A percentile compares a stretch with the other conserved stretches of the same genome.
Conservation (phyloP, 179 eudicot species). For the Amaranthus tricolor region DNA sequence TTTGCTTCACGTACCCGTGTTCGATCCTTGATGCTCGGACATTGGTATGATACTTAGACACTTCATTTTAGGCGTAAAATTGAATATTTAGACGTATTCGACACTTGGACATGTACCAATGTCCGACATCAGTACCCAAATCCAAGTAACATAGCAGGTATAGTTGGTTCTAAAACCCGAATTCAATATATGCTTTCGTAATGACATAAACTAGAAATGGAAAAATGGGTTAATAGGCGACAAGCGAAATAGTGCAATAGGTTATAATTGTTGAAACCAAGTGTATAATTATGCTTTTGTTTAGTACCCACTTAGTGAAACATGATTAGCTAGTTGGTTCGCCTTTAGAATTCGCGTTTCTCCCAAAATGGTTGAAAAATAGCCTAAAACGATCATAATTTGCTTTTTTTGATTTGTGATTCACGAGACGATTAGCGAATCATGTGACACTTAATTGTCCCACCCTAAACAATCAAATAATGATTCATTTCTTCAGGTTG, state of each 20-base stretch:
- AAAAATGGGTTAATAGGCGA: not conserved
- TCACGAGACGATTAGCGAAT: not conserved
- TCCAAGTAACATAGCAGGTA: no score
- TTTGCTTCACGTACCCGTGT: no score
- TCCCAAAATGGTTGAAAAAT: no score
- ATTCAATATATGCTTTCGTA: not conserved
- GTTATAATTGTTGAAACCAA: not conserved
- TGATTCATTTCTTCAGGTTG: slow-evolving; percentile 20
- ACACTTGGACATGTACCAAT: no score
- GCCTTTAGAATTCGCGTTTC: no score
- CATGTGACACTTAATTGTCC: not conserved
- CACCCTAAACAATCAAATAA: not conserved
- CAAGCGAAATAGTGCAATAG: not conserved
- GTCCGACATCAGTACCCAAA: not conserved
- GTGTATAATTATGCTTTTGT: not conserved
- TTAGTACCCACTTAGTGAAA: not conserved
- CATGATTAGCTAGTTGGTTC: not conserved
- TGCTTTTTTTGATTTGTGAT: not conserved
- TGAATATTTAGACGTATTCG: no score
- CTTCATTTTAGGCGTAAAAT: no score
- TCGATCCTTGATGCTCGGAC: no score
- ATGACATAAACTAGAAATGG: not conserved
- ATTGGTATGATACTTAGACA: no score
- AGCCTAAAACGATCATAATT: no score
- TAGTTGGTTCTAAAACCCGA: no score